Conservation (phyloP, 2,329 filamentous ascomycete genomes). For the Fusarium bulbicola region DNA sequence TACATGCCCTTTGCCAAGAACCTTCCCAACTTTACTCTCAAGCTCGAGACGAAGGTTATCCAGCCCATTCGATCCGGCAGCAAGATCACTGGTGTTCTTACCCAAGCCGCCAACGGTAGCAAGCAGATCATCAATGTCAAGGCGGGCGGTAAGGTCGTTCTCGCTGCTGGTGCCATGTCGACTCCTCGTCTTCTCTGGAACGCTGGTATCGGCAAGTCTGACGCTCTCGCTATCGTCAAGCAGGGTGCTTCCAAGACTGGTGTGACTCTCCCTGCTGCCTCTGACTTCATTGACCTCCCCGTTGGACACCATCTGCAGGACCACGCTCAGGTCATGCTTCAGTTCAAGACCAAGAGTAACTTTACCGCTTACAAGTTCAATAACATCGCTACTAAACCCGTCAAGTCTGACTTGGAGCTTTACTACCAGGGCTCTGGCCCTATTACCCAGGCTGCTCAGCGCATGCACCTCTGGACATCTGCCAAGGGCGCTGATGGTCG, state of each 20-base stretch:
- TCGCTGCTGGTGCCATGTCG: constrained; percentile 67
- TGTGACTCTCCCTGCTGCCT: constrained; percentile 59
- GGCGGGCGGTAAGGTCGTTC: constrained; percentile 58
- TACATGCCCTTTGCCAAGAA: constrained; percentile 71
- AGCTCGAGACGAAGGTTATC: constrained; percentile 71
- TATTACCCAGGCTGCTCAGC: constrained; percentile 42
- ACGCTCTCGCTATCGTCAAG: constrained; percentile 63
- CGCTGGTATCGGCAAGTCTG: constrained; percentile 68
- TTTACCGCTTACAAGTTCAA: constrained; percentile 41
- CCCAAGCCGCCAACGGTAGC: constrained; percentile 60
- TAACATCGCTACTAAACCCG: constrained; percentile 22
- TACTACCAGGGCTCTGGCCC: constrained; percentile 41
- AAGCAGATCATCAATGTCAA: constrained; percentile 43
- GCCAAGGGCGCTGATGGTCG: constrained; percentile 37
- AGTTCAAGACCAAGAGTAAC: constrained; percentile 38
- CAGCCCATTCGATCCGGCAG: constrained; percentile 70
- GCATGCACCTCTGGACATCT: constrained; percentile 42
- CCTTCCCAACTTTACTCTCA: constrained; percentile 72
- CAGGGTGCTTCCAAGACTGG: constrained; percentile 52
- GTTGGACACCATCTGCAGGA: constrained; percentile 68
- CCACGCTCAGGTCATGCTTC: constrained; percentile 54
- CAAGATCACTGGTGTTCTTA: constrained; percentile 71
- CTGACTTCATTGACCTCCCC: constrained; percentile 64
- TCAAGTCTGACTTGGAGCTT: constrained; percentile 34
- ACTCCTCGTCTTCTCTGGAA: constrained; percentile 37